Evolutionary conservation across 2,329 filamentous ascomycete genomes (phyloP).

Genomic region (Penicillium sclerotigenum): DNA sequence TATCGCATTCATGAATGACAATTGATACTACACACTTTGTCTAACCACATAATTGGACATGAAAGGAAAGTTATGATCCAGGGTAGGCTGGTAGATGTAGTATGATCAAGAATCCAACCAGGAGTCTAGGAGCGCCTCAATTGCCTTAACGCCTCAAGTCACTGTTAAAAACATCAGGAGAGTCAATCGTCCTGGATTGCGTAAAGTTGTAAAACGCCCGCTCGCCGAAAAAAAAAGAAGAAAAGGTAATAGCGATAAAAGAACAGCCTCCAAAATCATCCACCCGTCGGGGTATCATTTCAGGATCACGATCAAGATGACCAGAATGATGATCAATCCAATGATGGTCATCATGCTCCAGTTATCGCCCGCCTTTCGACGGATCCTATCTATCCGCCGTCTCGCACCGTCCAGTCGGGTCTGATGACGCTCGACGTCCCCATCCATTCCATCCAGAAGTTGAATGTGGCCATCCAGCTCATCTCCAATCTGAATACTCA

Average conservation of each 20-base stretch:
- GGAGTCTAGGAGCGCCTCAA: not conserved
- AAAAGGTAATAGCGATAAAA: not conserved
- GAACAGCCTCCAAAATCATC: not conserved
- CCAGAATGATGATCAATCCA: constrained; percentile 73
- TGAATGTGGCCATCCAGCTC: constrained; percentile 88
- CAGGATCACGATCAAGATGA: constrained; percentile 77
- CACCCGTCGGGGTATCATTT: constrained; percentile 52
- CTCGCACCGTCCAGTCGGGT: constrained; percentile 71
- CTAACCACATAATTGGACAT: not conserved
- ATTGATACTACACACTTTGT: not conserved
- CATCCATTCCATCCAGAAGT: constrained; percentile 86
- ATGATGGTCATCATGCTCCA: constrained; percentile 83
- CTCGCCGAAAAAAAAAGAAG: constrained; percentile 9
- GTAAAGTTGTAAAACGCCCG: constrained; percentile 19
- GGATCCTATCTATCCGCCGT: constrained; percentile 67
- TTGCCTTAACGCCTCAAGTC: not conserved
- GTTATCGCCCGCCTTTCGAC: constrained; percentile 74
- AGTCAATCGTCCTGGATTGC: not conserved
- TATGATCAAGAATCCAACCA: not conserved
- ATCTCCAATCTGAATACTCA: constrained; percentile 93
- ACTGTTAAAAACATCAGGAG: not conserved
- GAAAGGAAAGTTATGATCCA: not conserved
- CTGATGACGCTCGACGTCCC: constrained; percentile 76
- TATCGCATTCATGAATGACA: not conserved
- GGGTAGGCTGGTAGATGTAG: not conserved